A percentile compares a stretch with the other conserved stretches of the same genome.
phyloP scores from a whole-genome alignment of 2,329 filamentous ascomycete species.

The Cladosporium sphaerospermum region DNA sequence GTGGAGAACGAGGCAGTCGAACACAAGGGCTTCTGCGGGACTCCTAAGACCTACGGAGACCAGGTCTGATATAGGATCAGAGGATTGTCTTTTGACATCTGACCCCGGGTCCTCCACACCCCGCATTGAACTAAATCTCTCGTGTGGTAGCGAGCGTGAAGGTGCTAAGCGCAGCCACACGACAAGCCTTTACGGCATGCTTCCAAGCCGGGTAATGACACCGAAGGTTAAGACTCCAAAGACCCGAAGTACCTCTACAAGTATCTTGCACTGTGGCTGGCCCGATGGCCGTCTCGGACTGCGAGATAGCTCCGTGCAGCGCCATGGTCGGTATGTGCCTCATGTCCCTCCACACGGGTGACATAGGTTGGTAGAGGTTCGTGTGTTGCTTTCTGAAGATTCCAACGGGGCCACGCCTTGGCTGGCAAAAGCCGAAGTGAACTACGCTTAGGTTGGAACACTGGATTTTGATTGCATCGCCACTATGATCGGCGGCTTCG shows the following conservation, averaged over 20 bases:
- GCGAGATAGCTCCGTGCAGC: too few relatives aligned
- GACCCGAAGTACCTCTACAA: too few relatives aligned
- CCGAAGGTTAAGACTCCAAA: neutral
- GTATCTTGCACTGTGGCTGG: too few relatives aligned
- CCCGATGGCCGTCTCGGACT: too few relatives aligned
- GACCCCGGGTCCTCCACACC: slow-evolving; percentile 10
- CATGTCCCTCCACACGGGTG: slow-evolving; percentile 3
- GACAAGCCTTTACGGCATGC: neutral
- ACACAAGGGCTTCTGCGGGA: neutral
- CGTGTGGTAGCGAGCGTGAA: slow-evolving; percentile 1
- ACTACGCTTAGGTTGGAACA: too few relatives aligned
- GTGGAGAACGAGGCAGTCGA: neutral
- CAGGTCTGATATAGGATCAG: neutral
- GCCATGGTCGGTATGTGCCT: neutral
- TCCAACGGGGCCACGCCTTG: neutral
- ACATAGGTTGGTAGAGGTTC: neutral
- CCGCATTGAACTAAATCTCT: neutral
- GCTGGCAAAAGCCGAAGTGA: neutral
- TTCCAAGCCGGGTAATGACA: neutral
- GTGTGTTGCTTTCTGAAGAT: neutral
- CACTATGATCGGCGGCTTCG: too few relatives aligned
- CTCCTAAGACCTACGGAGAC: neutral
- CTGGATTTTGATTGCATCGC: too few relatives aligned
- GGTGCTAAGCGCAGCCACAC: neutral
- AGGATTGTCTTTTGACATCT: neutral